phyloP scores from a whole-genome alignment of 2,329 filamentous ascomycete genomes.

The Alternaria panax region DNA sequence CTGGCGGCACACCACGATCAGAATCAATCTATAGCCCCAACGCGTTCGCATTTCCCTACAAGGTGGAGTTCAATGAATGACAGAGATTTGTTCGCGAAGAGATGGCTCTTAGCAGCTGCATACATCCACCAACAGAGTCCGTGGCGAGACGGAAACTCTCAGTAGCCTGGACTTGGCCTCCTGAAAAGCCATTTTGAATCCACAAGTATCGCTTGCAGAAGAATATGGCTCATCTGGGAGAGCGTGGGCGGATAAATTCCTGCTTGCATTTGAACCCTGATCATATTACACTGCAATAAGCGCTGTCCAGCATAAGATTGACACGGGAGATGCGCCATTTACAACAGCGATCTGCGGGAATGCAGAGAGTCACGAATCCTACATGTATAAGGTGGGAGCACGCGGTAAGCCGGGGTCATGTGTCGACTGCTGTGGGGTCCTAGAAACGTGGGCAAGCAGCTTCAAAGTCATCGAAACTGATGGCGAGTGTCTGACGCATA shows the following conservation, averaged over 20 bases:
- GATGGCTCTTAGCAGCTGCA: background rate
- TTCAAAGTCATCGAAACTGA: slow-evolving; percentile 7
- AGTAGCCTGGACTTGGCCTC: background rate
- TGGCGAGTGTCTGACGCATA: slow-evolving; percentile 6
- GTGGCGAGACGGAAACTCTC: background rate
- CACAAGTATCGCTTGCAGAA: background rate
- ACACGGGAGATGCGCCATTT: slow-evolving; percentile 8
- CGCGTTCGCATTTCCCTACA: background rate
- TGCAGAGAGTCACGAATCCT: background rate
- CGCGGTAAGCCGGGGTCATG: slow-evolving; percentile 1
- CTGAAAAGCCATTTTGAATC: background rate
- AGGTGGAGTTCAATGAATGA: background rate
- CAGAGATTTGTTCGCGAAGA: background rate
- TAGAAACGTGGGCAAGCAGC: slow-evolving; percentile 19
- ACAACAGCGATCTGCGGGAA: background rate
- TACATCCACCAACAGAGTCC: background rate
- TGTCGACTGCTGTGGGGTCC: slow-evolving; percentile 4
- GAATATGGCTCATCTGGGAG: background rate
- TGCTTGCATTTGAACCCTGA: slow-evolving; percentile 5
- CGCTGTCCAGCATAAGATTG: background rate
- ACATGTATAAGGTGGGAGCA: slow-evolving; percentile 6
- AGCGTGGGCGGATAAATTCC: background rate
- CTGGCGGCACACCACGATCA: background rate
- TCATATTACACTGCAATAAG: slow-evolving; percentile 10
- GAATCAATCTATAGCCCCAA: background rate